phyloP scores from a whole-genome alignment of 2,329 filamentous ascomycete species.

The Cladosporium sp. region DNA sequence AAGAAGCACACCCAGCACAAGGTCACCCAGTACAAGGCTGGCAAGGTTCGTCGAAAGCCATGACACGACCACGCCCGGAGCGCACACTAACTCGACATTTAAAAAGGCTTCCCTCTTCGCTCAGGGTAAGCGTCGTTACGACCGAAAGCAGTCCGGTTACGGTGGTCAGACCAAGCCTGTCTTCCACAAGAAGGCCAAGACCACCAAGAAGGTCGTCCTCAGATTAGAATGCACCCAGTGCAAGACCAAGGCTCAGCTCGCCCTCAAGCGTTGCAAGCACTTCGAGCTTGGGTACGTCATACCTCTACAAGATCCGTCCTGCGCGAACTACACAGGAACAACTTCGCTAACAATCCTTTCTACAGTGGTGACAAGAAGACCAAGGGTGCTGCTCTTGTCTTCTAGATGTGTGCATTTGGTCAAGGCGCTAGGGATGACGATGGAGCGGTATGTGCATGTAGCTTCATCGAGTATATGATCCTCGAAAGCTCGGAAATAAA shows the following conservation, averaged over 20 bases:
- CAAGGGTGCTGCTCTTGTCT: constrained; percentile 99
- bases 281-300: constrained; percentile 93
- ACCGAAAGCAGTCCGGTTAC: constrained; percentile 98
- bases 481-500: constrained; percentile 19
- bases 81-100: constrained; percentile 20
- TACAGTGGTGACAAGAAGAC: constrained; percentile 99
- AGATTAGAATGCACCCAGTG: constrained; percentile 95
- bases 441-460: constrained; percentile 20
- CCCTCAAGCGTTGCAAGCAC: constrained; percentile 99
- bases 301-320: background rate
- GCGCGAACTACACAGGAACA: constrained; percentile 22
- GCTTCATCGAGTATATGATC: constrained; percentile 18
- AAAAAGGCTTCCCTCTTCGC: constrained; percentile 82
- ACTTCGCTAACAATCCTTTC: constrained; percentile 43
- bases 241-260: constrained; percentile 98
- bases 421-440: constrained; percentile 20
- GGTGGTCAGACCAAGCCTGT: constrained; percentile 99
- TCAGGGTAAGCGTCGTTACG: constrained; percentile 99
- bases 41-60: constrained; percentile 63
- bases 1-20: constrained; percentile 75
- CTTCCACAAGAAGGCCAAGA: constrained; percentile 99
- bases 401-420: constrained; percentile 58
- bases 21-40: constrained; percentile 96
- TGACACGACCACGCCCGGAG: background rate
- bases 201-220: constrained; percentile 99